Base-by-base conservation (phyloP, 129 eudicot genomes). In the Tagetes erecta region DNA sequence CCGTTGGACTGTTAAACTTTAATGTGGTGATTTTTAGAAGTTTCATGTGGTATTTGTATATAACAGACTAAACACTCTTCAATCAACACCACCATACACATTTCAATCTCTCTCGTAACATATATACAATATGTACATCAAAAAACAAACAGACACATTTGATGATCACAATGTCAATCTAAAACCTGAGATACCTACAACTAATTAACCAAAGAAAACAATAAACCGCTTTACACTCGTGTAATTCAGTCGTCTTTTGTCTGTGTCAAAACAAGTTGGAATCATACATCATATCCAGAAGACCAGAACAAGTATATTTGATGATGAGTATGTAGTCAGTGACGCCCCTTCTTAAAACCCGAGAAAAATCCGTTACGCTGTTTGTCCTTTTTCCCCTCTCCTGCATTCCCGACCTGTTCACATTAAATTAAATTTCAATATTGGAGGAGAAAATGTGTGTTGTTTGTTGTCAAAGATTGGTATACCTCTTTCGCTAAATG, bases 401-500 rank as follows among this genome's bases (percentile, higher is more conserved):
- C 87, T 3, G 64, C 84, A 34, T 70, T 76, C 74, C 81, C 92
- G 50, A 87, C 89, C 92, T 87, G 59, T 59, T n/a, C n/a, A n/a
- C 52, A 49, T 67, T 45, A 44, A 14, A 13, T 52, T 14, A 2
- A 3, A 52, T 33, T 52, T 52, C 31, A 52, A 52, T 52, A 52
- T 52, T 52, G 58, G 31, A 52, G 14, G 33, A 52, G 31, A 52
- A 14, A 5, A 51, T 30, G 12, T 13, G 58, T 4, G n/a, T n/a
- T 52, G n/a, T 2, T 6, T 0, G 58, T 52, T 12, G 14, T 5
- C n/a, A n/a, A n/a, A 52, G 8, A 20, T 20, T 0, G 33, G 33
- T 2, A 13, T 74, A 87, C 92, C 92, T 87, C 89, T 81, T 85
- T 84, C 8, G 82, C 73, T 71, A 87, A 62, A 52, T 72, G 79